These are phyloP conservation scores for Cordyceps cicadae DNA, from an alignment of 2,329 filamentous ascomycete species.

Conservation along the genomic window DNA sequence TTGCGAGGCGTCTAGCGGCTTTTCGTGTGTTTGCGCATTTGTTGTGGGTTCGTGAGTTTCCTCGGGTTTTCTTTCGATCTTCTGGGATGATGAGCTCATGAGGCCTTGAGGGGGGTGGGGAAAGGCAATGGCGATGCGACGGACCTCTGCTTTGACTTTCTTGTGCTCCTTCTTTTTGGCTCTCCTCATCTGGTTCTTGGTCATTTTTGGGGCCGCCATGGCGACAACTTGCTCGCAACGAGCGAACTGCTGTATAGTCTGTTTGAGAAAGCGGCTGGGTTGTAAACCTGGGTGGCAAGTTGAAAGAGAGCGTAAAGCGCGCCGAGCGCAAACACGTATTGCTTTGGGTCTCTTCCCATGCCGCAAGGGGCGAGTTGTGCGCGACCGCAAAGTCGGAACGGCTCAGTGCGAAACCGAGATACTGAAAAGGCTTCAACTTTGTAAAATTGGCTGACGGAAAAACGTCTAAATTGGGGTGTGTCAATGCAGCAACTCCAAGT, in stretches of 20 bases:
- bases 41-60: not conserved
- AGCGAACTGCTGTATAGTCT: constrained; percentile 4
- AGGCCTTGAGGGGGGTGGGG: not conserved
- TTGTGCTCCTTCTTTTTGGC: constrained; percentile 93
- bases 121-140: not conserved
- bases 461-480: not conserved
- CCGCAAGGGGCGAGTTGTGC: constrained; percentile 12
- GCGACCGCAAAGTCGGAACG: not conserved
- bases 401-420: not conserved
- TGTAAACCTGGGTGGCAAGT: constrained; percentile 26
- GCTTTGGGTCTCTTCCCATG: constrained; percentile 33
- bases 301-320: constrained; percentile 30
- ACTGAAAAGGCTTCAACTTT: not conserved
- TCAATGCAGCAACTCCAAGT: not conserved
- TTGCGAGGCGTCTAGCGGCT: constrained; percentile 33
- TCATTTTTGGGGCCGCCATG: constrained; percentile 65
- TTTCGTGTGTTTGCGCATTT: constrained; percentile 26
- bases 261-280: constrained; percentile 20
- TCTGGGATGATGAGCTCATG: not conserved
- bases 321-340: constrained; percentile 25
- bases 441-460: not conserved
- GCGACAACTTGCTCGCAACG: constrained; percentile 20
- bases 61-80: not conserved
- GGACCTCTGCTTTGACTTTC: constrained; percentile 51
- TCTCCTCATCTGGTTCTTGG: constrained; percentile 89